These are phyloP conservation scores for Eremothecium sinecaudum DNA, from an alignment of 1,139 yeast genomes.

Conservation along the genomic window DNA sequence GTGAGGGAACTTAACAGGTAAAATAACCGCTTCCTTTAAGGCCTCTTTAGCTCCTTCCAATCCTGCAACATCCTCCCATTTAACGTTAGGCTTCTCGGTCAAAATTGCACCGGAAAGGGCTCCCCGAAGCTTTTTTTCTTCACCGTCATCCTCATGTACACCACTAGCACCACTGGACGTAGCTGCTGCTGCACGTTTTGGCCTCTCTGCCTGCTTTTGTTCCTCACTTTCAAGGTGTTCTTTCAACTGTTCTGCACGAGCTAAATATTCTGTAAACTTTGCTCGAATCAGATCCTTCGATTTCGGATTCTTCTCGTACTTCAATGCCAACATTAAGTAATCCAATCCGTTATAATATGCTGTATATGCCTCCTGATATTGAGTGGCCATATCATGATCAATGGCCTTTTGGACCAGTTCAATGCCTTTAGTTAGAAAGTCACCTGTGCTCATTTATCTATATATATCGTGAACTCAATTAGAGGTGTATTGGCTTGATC, in stretches of 20 bases:
- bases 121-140: conserved; percentile 78
- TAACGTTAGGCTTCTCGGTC: conserved; percentile 85
- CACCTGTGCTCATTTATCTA: conserved; percentile 65
- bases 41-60: conserved; percentile 94
- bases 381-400: conserved; percentile 84
- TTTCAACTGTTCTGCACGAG: conserved; percentile 90
- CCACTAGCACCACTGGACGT: conserved; percentile 29
- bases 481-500: too few species aligned
- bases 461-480: too few species aligned
- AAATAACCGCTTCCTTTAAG: conserved; percentile 89
- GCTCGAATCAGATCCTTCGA: conserved; percentile 83
- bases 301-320: conserved; percentile 86
- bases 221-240: conserved; percentile 68
- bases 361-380: conserved; percentile 90
- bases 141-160: conserved; percentile 67
- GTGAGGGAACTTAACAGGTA: conserved; percentile 92
- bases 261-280: conserved; percentile 82
- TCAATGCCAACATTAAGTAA: conserved; percentile 89
- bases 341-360: conserved; percentile 89
- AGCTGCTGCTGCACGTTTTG: conserved; percentile 14
- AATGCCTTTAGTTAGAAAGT: conserved; percentile 85
- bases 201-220: conserved; percentile 34
- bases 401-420: conserved; percentile 91
- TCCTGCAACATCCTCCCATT: conserved; percentile 96
- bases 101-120: conserved; percentile 90